A percentile compares a stretch with the other conserved stretches of the same genome.
These are phyloP conservation scores for Limnanthes douglasii DNA, from an alignment of 345 rosid genomes.

Conservation along the genomic window DNA sequence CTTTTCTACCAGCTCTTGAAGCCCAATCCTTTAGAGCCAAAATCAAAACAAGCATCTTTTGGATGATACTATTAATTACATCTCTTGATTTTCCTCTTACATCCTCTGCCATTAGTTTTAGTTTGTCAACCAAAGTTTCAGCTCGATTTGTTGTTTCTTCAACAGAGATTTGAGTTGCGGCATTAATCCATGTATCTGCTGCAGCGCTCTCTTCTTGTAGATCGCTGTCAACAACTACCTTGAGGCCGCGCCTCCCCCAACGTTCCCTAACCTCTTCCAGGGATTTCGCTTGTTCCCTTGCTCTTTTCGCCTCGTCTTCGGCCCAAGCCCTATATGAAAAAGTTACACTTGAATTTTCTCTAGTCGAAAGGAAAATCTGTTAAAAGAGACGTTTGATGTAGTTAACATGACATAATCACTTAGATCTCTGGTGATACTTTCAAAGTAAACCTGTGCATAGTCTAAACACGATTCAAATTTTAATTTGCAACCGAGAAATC, in stretches of 20 bases:
- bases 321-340: conserved; percentile 72
- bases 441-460: too few relatives aligned
- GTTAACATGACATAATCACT: too few relatives aligned
- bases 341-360: too few relatives aligned
- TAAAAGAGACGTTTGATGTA: too few relatives aligned
- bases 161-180: conserved; percentile 27
- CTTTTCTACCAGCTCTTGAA: conserved; percentile 10
- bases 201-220: conserved; percentile 50
- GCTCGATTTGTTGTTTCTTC: conserved; percentile 53
- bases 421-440: too few relatives aligned
- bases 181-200: conserved; percentile 45
- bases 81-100: conserved; percentile 40
- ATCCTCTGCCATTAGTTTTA: conserved; percentile 36
- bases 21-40: conserved; percentile 30
- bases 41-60: conserved; percentile 26
- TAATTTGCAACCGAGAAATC: too few relatives aligned
- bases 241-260: conserved; percentile 80
- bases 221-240: conserved; percentile 63
- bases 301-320: conserved; percentile 83
- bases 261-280: conserved; percentile 78
- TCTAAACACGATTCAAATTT: too few relatives aligned
- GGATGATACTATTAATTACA: conserved; percentile 28
- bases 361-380: too few relatives aligned
- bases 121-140: conserved; percentile 32
- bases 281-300: conserved; percentile 62